Conservation (phyloP, 192 early-diverging fungal genomes). For the Linnemannia schmuckeri region DNA sequence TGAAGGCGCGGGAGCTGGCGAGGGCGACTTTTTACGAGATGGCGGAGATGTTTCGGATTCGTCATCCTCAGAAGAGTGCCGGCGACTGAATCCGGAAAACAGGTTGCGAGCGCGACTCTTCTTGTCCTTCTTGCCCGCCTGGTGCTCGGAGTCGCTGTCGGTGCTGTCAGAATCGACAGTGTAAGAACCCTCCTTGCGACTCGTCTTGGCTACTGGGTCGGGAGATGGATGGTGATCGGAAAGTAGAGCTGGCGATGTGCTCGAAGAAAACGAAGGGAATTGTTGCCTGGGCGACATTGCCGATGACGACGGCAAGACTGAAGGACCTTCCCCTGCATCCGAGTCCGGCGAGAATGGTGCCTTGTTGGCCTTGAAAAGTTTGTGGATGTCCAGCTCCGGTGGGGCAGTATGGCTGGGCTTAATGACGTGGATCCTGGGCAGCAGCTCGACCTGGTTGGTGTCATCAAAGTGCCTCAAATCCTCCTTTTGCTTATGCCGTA, state of each 20-base stretch:
- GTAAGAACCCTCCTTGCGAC: background rate
- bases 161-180: background rate
- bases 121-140: background rate
- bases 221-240: background rate
- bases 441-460: conserved; percentile 10
- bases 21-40: background rate
- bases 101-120: background rate
- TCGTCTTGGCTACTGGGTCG: conserved; percentile 11
- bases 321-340: background rate
- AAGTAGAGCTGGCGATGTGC: conserved; percentile 19
- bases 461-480: conserved; percentile 17
- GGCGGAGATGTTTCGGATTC: background rate
- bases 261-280: conserved; percentile 32
- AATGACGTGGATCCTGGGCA: conserved; percentile 15
- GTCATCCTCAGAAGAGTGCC: background rate
- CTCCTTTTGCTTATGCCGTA: conserved; percentile 16
- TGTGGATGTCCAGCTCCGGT: conserved; percentile 10
- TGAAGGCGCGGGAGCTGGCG: background rate
- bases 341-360: background rate
- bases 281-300: conserved; percentile 5
- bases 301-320: conserved; percentile 4
- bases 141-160: background rate
- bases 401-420: conserved; percentile 19
- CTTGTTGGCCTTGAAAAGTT: background rate
- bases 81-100: conserved; percentile 19